Conservation (phyloP, 1,139 yeast genomes). For the Candida gigantensis region DNA sequence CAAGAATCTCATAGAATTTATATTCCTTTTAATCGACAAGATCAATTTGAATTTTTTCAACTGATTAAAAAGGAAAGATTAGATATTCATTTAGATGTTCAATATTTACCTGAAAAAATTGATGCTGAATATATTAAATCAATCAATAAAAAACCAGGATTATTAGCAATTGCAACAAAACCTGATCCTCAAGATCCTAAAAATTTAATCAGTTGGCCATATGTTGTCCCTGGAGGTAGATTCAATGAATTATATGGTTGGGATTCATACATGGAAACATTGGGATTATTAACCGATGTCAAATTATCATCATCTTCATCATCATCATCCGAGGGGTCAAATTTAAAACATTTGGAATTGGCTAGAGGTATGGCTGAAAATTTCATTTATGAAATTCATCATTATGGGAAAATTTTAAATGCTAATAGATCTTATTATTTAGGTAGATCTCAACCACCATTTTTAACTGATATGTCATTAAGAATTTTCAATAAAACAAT, state of each 20-base stretch:
- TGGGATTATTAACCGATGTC: slow-evolving; percentile 76
- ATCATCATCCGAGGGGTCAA: slow-evolving; percentile 3
- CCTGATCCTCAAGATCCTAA: slow-evolving; percentile 50
- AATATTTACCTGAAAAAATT: slow-evolving; percentile 61
- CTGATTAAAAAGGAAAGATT: slow-evolving; percentile 57
- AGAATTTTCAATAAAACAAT: slow-evolving; percentile 64
- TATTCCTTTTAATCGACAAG: slow-evolving; percentile 67
- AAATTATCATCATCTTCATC: background rate
- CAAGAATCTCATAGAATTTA: slow-evolving; percentile 70
- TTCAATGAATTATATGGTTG: slow-evolving; percentile 97
- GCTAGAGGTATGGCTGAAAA: slow-evolving; percentile 94
- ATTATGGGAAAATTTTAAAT: slow-evolving; percentile 90
- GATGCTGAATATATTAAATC: slow-evolving; percentile 75
- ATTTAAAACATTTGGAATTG: slow-evolving; percentile 41
- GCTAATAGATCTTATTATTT: slow-evolving; percentile 93
- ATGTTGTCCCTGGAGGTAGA: slow-evolving; percentile 96
- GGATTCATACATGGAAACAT: slow-evolving; percentile 94
- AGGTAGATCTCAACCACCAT: slow-evolving; percentile 97
- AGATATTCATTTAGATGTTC: slow-evolving; percentile 68
- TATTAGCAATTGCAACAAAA: slow-evolving; percentile 76
- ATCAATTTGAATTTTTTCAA: slow-evolving; percentile 71
- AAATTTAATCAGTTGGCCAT: slow-evolving; percentile 70
- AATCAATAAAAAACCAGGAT: slow-evolving; percentile 80
- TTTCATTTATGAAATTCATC: slow-evolving; percentile 83
- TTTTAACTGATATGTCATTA: slow-evolving; percentile 88